Conservation (phyloP, 2,329 filamentous ascomycete genomes). For the Sporothrix humicola region DNA sequence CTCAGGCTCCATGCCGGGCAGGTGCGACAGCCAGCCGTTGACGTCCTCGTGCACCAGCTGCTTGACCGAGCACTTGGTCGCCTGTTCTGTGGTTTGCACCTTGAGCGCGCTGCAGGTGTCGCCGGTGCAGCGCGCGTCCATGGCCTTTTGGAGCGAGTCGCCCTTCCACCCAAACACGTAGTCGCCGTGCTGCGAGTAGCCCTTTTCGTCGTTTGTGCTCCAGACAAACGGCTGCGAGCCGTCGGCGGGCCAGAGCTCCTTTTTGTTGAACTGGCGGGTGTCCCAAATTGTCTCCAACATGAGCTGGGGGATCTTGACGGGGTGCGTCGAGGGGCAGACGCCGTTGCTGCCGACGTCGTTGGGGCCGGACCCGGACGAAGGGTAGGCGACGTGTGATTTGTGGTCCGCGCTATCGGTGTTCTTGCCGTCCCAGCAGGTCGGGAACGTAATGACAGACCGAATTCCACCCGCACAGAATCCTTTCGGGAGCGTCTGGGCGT, state of each 20-base stretch:
- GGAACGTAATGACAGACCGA: conserved; percentile 53
- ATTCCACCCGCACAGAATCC: conserved; percentile 46
- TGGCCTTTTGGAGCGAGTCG: conserved; percentile 55
- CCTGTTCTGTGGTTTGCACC: conserved; percentile 49
- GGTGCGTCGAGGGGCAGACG: conserved; percentile 53
- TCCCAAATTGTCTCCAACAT: conserved; percentile 59
- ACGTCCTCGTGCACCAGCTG: conserved; percentile 10
- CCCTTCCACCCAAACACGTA: conserved; percentile 60
- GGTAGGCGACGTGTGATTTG: conserved; percentile 44
- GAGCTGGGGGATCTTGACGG: conserved; percentile 56
- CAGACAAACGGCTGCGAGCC: conserved; percentile 52
- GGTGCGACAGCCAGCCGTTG: conserved; percentile 38
- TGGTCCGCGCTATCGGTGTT: conserved; percentile 54
- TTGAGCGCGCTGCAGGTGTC: conserved; percentile 53
- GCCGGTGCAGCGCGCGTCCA: conserved; percentile 55
- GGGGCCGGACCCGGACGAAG: conserved; percentile 40
- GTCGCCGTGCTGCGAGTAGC: conserved; percentile 57
- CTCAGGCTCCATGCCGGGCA: conserved; percentile 38
- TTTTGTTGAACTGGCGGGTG: conserved; percentile 50
- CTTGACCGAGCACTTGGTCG: not conserved
- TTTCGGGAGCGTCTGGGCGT: conserved; percentile 56
- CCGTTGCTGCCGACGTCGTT: conserved; percentile 51
- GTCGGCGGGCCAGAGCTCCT: conserved; percentile 51
- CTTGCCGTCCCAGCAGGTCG: conserved; percentile 56
- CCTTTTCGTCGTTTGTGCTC: conserved; percentile 51